Percentiles rank a stretch among this genome's conserved stretches.
Conservation (phyloP, 2,329 filamentous ascomycete genomes). For the Calonectria leucothoes region DNA sequence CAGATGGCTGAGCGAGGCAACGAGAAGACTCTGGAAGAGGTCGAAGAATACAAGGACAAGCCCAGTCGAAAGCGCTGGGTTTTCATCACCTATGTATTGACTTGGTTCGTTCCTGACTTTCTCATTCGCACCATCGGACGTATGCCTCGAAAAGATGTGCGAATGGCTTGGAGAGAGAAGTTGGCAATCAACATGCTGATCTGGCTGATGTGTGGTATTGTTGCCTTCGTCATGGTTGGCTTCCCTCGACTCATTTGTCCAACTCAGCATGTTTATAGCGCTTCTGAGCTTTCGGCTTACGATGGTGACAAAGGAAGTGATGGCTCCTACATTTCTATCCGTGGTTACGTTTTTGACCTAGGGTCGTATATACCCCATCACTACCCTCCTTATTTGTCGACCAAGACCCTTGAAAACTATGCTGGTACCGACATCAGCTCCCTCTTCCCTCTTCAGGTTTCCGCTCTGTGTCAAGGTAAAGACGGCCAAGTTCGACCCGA, state of each 20-base stretch:
- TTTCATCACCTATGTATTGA: constrained; percentile 83
- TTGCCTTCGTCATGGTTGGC: constrained; percentile 89
- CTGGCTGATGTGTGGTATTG: constrained; percentile 83
- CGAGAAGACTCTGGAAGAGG: constrained; percentile 88
- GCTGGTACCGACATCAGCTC: constrained; percentile 88
- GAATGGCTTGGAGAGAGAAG: constrained; percentile 96
- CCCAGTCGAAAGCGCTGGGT: constrained; percentile 91
- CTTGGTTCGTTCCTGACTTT: constrained; percentile 90
- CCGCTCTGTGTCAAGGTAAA: constrained; percentile 85
- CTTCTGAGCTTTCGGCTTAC: constrained; percentile 77
- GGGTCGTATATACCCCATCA: constrained; percentile 78
- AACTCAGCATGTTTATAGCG: constrained; percentile 87
- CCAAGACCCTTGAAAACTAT: constrained; percentile 76
- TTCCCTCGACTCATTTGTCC: constrained; percentile 93
- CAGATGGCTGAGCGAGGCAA: constrained; percentile 97
- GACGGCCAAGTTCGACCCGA: constrained; percentile 72
- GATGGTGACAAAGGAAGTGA: constrained; percentile 75
- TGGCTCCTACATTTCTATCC: constrained; percentile 80
- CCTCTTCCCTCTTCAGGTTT: constrained; percentile 95
- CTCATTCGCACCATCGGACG: constrained; percentile 79
- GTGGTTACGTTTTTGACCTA: constrained; percentile 90
- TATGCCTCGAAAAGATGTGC: constrained; percentile 93
- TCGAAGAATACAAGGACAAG: constrained; percentile 85
- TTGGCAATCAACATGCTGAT: constrained; percentile 98
- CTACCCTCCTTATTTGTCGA: constrained; percentile 71